Percentiles rank a stretch among this genome's conserved stretches.
phyloP scores from a whole-genome alignment of 1,284 basidiomycete genomes.

The Cryptococcus jaspeensis region DNA sequence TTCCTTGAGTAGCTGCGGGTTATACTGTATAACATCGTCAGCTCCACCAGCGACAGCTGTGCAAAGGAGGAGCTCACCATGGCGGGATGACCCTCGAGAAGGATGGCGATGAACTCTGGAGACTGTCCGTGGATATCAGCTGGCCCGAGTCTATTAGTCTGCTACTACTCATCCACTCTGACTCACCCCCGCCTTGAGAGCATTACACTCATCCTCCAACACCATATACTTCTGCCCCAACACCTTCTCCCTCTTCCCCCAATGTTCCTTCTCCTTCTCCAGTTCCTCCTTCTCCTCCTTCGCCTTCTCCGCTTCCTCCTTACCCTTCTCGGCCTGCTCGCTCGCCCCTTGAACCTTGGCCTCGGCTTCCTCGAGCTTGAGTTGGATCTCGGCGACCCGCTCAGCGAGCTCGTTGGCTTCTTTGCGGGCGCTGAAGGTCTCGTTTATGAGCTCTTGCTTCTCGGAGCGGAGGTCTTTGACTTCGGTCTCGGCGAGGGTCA shows the following conservation, averaged over 20 bases:
- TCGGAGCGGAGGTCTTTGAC: neutral
- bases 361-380: too few relatives aligned
- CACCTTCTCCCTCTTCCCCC: neutral
- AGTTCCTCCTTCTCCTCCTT: neutral
- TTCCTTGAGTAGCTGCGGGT: slow-evolving; percentile 12
- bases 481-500: neutral
- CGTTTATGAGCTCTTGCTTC: neutral
- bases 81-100: slow-evolving; percentile 28
- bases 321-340: too few relatives aligned
- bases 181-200: neutral
- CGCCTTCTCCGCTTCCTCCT: neutral
- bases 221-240: neutral
- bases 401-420: too few relatives aligned
- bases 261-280: neutral
- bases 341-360: too few relatives aligned
- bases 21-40: slow-evolving; percentile 18
- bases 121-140: neutral
- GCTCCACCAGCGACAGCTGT: too few relatives aligned
- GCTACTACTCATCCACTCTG: neutral
- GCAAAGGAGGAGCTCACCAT: slow-evolving; percentile 17
- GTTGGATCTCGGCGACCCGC: too few relatives aligned
- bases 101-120: slow-evolving; percentile 16
- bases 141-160: neutral
- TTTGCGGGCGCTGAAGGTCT: too few relatives aligned
- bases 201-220: slow-evolving; percentile 1